Base-by-base conservation (phyloP, 2,329 filamentous ascomycete genomes). In the Plectosphaerella sp. region DNA sequence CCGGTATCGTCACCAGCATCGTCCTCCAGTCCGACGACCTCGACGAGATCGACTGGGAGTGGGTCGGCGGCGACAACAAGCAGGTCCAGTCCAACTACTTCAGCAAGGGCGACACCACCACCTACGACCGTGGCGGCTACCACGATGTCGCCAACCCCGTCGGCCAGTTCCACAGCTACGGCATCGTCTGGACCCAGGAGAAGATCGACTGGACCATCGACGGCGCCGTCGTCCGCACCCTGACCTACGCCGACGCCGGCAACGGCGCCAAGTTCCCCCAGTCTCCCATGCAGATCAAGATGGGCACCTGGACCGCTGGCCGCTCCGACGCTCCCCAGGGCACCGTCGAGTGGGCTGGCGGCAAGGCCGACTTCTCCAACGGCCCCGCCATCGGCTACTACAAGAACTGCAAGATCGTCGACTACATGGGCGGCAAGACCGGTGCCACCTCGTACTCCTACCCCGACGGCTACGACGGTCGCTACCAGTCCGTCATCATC, bases 21-120 rank as follows among this genome's bases (percentile, higher is more conserved):
- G 91, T 97, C 42, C 76, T 99, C 58, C 88, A 96, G 75, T 97
- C 91, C 2, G 91, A 96, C 63, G 84, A 87, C 64, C 80, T 96
- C 28, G 93, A 97, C 67, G 91, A 96, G 77, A 94, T 97, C 57
- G 93, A 97, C 70, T 96, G 91, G 88, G 93, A 97, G 72, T 96
- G 90, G 87, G 79, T 97, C 53, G 94, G 93, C 53, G 86, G 84
- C 50, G 83, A 90, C 64, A 73, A 79, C 59, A 70, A 76, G 25
- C 78, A 93, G 67, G 91, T 92, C 33, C 93, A 97, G 74, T 88
- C 84, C 67, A 96, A 96, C 74, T 96, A 91, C 75, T 89, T 88
- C 71, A 82, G 84, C 73, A 88, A 89, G 75, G 88, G 87, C 54
- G 73, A 89, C 69, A 84, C 80, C 51, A 79, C 79, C n/a, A 79